These are phyloP conservation scores for Suillus ampliporus DNA, from an alignment of 768 basidiomycete genomes.

Conservation along the genomic window DNA sequence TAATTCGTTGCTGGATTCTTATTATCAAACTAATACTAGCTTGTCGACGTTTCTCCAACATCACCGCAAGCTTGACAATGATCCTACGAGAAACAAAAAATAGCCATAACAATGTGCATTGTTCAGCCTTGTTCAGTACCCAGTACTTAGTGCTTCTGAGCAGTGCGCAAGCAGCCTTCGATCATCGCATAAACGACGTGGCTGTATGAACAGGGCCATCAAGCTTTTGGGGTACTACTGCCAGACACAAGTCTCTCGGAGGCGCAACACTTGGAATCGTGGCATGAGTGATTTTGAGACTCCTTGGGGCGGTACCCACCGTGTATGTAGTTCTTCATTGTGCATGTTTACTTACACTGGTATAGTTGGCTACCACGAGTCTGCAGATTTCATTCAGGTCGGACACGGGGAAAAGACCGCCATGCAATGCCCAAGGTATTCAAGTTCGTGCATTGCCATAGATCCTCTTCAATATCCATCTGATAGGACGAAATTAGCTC, in stretches of 20 bases:
- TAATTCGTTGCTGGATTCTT: no score
- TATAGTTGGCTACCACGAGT: not conserved
- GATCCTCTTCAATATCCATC: not conserved
- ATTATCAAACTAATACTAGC: no score
- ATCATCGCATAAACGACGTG: not conserved
- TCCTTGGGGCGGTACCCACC: not conserved
- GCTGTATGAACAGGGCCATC: not conserved
- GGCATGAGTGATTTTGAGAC: not conserved
- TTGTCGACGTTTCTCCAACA: no score
- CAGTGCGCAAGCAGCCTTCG: not conserved
- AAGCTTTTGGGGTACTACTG: not conserved
- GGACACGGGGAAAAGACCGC: no score
- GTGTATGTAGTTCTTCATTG: not conserved
- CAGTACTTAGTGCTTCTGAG: not conserved
- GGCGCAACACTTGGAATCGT: constrained; percentile 33
- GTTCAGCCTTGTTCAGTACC: not conserved
- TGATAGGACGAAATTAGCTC: not conserved
- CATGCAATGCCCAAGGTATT: no score
- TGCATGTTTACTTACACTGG: not conserved
- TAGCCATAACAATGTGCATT: not conserved
- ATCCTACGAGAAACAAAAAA: not conserved
- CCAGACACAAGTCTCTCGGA: not conserved
- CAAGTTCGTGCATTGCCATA: no score
- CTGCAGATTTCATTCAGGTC: not conserved
- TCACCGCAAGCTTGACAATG: no score